Percentiles rank a stretch among this genome's conserved stretches.
phyloP scores from a whole-genome alignment of 257 asterid genomes.

The Agastache rugosa region DNA sequence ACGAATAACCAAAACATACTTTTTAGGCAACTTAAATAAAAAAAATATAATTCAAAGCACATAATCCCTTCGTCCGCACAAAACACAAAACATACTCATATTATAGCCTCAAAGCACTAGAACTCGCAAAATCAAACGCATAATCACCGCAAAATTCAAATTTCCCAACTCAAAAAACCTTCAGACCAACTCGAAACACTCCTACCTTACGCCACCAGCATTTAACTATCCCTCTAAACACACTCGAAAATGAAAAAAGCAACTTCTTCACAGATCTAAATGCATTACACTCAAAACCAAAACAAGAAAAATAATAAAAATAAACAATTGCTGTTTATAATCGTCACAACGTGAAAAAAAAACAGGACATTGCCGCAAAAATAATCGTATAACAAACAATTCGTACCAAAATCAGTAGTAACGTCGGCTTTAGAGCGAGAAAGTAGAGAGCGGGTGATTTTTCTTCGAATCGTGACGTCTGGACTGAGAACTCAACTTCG shows the following conservation, averaged over 20 bases:
- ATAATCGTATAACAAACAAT: conserved; percentile 20
- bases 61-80: not conserved
- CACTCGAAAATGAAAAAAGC: conserved; percentile 1
- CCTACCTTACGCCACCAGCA: conserved; percentile 18
- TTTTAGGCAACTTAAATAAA: conserved; percentile 9
- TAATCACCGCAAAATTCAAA: conserved; percentile 19
- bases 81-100: not conserved
- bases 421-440: conserved; percentile 17
- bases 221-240: not conserved
- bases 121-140: conserved; percentile 4
- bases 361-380: conserved; percentile 16
- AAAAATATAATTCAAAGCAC: conserved; percentile 1
- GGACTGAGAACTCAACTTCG: conserved; percentile 37
- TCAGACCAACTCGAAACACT: conserved; percentile 19
- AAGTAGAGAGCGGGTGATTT: not conserved
- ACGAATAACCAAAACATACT: conserved; percentile 7
- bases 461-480: not conserved
- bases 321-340: not conserved
- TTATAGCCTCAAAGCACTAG: conserved; percentile 1
- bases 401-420: conserved; percentile 26
- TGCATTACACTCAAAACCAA: conserved; percentile 24
- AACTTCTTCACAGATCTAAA: conserved; percentile 41
- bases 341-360: not conserved
- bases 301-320: not conserved
- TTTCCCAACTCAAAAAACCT: conserved; percentile 13